Base-by-base conservation (phyloP, 257 asterid species). In the Lithospermum erythrorhizon region DNA sequence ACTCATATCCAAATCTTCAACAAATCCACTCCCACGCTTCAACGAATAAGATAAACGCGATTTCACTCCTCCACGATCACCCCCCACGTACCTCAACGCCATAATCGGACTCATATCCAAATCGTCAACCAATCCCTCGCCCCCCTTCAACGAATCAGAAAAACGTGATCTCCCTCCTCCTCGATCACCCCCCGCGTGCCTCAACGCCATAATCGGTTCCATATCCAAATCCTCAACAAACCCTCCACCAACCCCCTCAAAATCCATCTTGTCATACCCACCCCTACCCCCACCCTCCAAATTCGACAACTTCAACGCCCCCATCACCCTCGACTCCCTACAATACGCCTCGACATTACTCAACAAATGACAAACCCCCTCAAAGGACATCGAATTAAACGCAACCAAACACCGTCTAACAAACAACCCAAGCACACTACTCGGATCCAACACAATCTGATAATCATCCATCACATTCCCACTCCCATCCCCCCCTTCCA, bases 351-450 rank as follows among this genome's bases (percentile, higher is more conserved):
- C 86, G 54, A 89, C 61, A 84, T 75, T 89, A 67, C 94, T 79
- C 65, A 84, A 73, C 59, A 91, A 94, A 71, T 86, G 97, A 76
- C 95, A 88, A 53, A 86, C 77, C 37, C 86, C 95, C 98, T 91
- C 98, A 68, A 93, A 93, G 16, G 90, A 77, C 81, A 81, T 80
- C 60, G 81, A 85, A 78, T 80, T 83, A 76, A 93, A 88, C 45
- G 86, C 79, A 63, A 88, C 95, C 70, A 86, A 71, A 81, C 97
- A 86, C n/a, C 87, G 87, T 22, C 98, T 74, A 53, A 81, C 76
- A 72, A 84, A 93, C 71, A 89, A 73, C 64, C 98, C 98, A 68
- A 84, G 75, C 58, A 51, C 81, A 73, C 97, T 86, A 68, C 78
- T 83, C 22, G 98, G 94, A 68, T 89, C 97, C 69, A 93, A 79